Evolutionary conservation across 768 basidiomycete genomes (phyloP), one percentile per base, ranked within the genome.

Genomic region (Kwoniella botswanensis): DNA sequence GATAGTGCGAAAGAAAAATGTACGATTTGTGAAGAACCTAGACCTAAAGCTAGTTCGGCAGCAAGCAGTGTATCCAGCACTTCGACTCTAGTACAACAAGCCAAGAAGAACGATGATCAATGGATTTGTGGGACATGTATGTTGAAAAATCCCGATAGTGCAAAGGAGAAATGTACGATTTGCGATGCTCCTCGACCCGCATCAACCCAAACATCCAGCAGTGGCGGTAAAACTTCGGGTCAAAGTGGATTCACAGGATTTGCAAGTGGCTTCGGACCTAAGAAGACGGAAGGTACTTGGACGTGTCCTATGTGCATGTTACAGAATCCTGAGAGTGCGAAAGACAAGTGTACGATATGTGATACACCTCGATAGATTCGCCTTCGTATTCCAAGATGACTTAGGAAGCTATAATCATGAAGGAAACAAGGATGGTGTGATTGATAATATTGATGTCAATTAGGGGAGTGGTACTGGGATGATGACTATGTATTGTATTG

Each of bases 61-160:
- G 92, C 91, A 71, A 84, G 83, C 77, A 74, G 35, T 35, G 35
- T 35, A 35, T 35, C 1, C 6, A 42, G 71, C 84, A 1, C 84
- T 84, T 42, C 44, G 44, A 44, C 67, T 62, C 61, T 56, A 18
- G 63, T 50, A 18, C 41, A 29, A n/a, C 26, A 54, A 10, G 6
- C 62, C 2, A 53, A 59, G 21, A 13, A 13, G 3, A 59, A 18
- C 17, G 61, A 61, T 2, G 60, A 50, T 17, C 64, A 65, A n/a
- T 92, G 91, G 91, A 87, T 73, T 15, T 92, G 91, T 77, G 81
- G 81, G 0, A 73, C 79, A 4, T 93, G 91, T 70, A 84, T 83
- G 78, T 74, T 86, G 52, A 77, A 79, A 58, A 88, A 86, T 67
- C 78, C 85, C 2, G 84, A 71, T 11, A 77, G 69, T 42, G 86